These are phyloP conservation scores for Rosa chinensis DNA, from an alignment of 306 rosid species.

Conservation along the genomic window DNA sequence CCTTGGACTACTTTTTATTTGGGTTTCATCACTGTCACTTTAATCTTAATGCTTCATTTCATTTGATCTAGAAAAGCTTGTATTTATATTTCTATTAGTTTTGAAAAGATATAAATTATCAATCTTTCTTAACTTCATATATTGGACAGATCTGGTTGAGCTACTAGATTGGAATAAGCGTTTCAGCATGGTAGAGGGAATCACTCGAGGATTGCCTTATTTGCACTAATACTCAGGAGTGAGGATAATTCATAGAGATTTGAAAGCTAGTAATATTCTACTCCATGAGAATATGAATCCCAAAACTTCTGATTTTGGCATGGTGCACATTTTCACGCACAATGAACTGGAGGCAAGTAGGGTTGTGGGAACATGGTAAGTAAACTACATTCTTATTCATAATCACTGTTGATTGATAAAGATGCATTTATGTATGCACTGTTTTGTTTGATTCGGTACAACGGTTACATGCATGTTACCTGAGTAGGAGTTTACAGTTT, in stretches of 20 bases:
- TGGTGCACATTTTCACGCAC: background rate
- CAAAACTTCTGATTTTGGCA: constrained; percentile 7
- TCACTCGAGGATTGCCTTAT: too few species aligned
- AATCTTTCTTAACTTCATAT: too few species aligned
- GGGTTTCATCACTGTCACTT: too few species aligned
- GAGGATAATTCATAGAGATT: constrained; percentile 7
- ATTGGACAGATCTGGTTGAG: too few species aligned
- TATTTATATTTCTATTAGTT: too few species aligned
- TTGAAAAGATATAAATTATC: too few species aligned
- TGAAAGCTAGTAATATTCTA: constrained; percentile 7
- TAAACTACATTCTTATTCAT: background rate
- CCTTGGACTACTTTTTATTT: too few species aligned
- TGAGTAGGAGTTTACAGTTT: background rate
- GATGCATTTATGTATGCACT: background rate
- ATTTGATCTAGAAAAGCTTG: too few species aligned
- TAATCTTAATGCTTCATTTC: too few species aligned
- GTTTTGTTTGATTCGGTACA: background rate
- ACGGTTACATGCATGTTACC: constrained; percentile 9
- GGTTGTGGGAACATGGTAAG: constrained; percentile 1
- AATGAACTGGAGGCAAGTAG: background rate
- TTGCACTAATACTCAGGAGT: too few species aligned
- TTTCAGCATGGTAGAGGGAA: too few species aligned
- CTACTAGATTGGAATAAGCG: too few species aligned
- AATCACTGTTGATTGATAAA: background rate
- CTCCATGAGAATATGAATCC: constrained; percentile 9